Base-by-base conservation (phyloP, 768 basidiomycete species). In the Peribolospora kevripleyi region DNA sequence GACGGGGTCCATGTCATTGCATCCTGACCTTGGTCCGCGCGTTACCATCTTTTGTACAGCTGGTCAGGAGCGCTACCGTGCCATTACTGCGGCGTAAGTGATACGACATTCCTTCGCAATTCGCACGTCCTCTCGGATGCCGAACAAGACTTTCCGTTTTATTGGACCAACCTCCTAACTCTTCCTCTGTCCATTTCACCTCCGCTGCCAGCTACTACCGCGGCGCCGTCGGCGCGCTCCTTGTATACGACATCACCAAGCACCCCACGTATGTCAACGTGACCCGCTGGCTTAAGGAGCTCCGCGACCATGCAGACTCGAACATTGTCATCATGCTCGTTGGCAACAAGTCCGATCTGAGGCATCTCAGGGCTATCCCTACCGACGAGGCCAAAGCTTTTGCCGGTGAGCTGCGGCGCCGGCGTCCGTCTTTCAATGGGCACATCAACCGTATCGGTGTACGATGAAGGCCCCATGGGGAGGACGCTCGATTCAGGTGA, bases 261-360 rank as follows among this genome's bases (percentile, higher is more conserved):
- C 81, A 61, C 50, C 74, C 81, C 55, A 91, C 93, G 50, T 98
- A 86, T 66, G 82, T 80, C 67, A 91, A 85, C 66, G 85, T 95
- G 49, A 81, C 79, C 52, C 76, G 90, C 70, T 95, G 90, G 90
- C 73, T 95, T 70, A 93, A 95, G 73, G 90, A 95, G 68, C 74
- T 95, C 51, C 78, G 88, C 58, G 88, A 95, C 67, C 88, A 95
- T 65, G 88, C 90, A 54, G 70, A 72, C 57, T 56, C 63, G 50
- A 64, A 63, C 57, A 64, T 64, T 43, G 60, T 61, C 54, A 77
- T 77, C 1, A 84, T 90, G 46, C 71, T 91, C 11, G 87, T 98
- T 14, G 93, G 93, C 50, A 95, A 95, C 75, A 95, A 98, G 81
- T 88, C 85, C 67, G 93, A 98, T 76, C 79, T 98, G 75, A 88